These are phyloP conservation scores for Polychytrium aggregatum DNA, from an alignment of 192 early-diverging fungal species.

Conservation along the genomic window DNA sequence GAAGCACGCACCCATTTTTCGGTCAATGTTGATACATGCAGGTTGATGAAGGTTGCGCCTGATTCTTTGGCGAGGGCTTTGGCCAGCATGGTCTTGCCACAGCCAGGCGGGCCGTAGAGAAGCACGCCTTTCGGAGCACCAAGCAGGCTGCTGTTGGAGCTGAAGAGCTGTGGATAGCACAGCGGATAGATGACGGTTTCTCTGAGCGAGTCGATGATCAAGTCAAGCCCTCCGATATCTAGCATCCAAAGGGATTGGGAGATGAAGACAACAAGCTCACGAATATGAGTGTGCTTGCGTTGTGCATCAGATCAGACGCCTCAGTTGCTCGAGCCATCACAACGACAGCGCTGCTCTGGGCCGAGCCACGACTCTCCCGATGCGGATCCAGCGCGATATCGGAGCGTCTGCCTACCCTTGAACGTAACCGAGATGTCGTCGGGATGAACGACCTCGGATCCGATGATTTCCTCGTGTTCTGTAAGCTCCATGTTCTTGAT, in stretches of 20 bases:
- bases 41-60: constrained; percentile 94
- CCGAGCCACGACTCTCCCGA: too few species aligned
- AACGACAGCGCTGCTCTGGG: too few species aligned
- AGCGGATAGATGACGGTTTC: constrained; percentile 97
- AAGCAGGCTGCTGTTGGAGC: constrained; percentile 69
- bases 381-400: too few species aligned
- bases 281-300: neutral
- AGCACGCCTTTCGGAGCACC: constrained; percentile 90
- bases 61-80: constrained; percentile 96
- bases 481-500: constrained; percentile 65
- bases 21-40: constrained; percentile 90
- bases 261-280: constrained; percentile 4
- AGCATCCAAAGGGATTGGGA: neutral
- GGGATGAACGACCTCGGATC: constrained; percentile 83
- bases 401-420: constrained; percentile 46
- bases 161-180: constrained; percentile 84
- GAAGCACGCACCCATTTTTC: constrained; percentile 77
- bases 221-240: constrained; percentile 88
- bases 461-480: constrained; percentile 91
- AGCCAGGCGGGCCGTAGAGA: constrained; percentile 91
- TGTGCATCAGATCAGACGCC: too few species aligned
- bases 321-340: too few species aligned
- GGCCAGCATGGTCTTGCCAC: constrained; percentile 98
- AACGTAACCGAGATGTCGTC: constrained; percentile 84
- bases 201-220: constrained; percentile 78